Evolutionary conservation across 73 alveolate genomes (phyloP).

Genomic region (Blepharisma japonicum): DNA sequence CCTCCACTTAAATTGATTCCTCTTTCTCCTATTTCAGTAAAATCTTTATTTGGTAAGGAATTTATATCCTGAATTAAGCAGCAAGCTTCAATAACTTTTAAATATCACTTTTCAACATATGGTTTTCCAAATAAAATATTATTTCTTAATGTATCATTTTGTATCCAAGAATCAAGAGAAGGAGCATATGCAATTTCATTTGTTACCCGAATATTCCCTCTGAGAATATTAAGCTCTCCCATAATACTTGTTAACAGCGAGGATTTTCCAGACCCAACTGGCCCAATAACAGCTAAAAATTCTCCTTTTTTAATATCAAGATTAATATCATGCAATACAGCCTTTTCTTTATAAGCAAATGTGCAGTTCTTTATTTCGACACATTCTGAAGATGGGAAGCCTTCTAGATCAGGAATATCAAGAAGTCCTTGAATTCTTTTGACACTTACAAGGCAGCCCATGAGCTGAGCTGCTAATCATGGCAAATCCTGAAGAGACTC

Average conservation of each 20-base stretch:
- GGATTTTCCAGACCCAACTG: conserved; percentile 67
- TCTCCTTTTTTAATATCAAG: conserved; percentile 49
- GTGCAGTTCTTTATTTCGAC: neutral
- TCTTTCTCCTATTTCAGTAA: conserved; percentile 75
- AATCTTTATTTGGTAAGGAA: conserved; percentile 66
- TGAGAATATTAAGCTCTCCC: conserved; percentile 38
- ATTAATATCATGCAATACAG: conserved; percentile 44
- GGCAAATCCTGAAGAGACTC: neutral
- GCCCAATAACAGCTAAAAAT: conserved; percentile 56
- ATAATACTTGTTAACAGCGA: conserved; percentile 49
- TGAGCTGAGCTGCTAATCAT: neutral
- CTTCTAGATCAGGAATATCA: neutral
- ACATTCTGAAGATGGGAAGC: neutral
- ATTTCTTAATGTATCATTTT: conserved; percentile 78
- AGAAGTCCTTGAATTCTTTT: neutral
- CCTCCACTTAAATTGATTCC: conserved; percentile 90
- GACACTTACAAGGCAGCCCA: neutral
- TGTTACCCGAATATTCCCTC: conserved; percentile 50
- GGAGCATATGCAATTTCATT: conserved; percentile 68
- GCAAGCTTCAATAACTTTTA: conserved; percentile 63
- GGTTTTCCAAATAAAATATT: conserved; percentile 75
- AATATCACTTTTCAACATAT: conserved; percentile 67
- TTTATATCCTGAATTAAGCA: conserved; percentile 72
- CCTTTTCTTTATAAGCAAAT: conserved; percentile 20
- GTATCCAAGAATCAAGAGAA: conserved; percentile 76